Evolutionary conservation across 371 early-diverging fungal species (phyloP), one percentile per base, ranked within the genome.

Genomic region (Dichotomocladium elegans): DNA sequence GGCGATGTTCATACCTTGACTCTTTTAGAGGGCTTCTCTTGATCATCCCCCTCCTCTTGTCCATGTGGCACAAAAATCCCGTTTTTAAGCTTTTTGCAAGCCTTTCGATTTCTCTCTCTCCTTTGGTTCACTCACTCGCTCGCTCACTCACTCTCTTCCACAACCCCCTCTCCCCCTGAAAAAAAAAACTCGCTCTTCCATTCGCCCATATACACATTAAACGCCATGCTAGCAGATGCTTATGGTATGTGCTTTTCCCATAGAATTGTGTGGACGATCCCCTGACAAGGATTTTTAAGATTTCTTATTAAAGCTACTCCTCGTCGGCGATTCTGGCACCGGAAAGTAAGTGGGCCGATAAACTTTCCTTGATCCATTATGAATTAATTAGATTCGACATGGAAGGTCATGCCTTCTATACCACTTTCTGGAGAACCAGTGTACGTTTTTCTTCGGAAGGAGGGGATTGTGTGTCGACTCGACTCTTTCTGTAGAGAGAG

Each of bases 391-490:
- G 10, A 8, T 37, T 30, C 14, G n/a, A 46, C 30, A 22, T 17
- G 7, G 26, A 37, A 85, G 85, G 60, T 84, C 85, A 8, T 86
- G 85, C 56, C 61, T 86, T 55, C 63, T 86, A 56, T 78, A 83
- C 52, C 84, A 81, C 49, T 86, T 86, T 58, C 58, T 82, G 43
- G 85, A 84, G 42, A 80, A 80, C 57, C 81, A 82, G 61, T 86
- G 85, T 79, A 79, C 57, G 64, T 52, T 7, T 37, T 17, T 37
- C 21, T 21, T 9, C 37, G 37, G 37, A 5, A 37, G 7, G 37
- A 17, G n/a, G 9, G n/a, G 37, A 21, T 37, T 37, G 5, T 37
- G 5, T 14, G 11, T 29, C 19, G 3, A 33, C 5, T 21, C 6
- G 33, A 3, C 31, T 40, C 19, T 41, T 35, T 48, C 12, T 22